Percentiles rank a stretch among this genome's conserved stretches.
These are phyloP conservation scores for Sarocladium kiliense DNA, from an alignment of 2,329 filamentous ascomycete species.

Conservation along the genomic window DNA sequence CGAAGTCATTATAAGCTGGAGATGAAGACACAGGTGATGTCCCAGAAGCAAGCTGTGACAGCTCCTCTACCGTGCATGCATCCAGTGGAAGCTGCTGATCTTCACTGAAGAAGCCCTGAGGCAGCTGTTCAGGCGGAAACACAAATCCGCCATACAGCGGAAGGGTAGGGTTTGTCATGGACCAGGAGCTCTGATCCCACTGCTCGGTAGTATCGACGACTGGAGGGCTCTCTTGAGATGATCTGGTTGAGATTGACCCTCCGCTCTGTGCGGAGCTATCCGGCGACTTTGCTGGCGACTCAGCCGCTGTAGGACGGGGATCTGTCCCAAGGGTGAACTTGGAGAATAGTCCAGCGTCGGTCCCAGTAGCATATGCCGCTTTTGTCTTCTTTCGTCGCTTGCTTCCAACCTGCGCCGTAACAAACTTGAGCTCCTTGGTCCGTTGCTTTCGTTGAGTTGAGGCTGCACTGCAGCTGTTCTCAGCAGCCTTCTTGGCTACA, in stretches of 20 bases:
- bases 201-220: background rate
- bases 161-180: background rate
- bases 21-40: background rate
- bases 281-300: background rate
- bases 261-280: background rate
- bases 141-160: background rate
- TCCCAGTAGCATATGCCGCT: background rate
- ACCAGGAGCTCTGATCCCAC: background rate
- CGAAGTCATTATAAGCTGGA: background rate
- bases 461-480: background rate
- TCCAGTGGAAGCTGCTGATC: background rate
- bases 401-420: background rate
- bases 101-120: background rate
- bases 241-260: background rate
- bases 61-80: background rate
- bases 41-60: background rate
- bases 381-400: background rate
- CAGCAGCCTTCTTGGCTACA: background rate
- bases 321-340: background rate
- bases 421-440: conserved; percentile 3
- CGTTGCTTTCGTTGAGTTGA: background rate
- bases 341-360: background rate
- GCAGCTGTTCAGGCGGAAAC: background rate
- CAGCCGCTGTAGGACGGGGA: background rate
- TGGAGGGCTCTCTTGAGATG: background rate